Percentiles rank a stretch among this genome's conserved stretches.
phyloP scores from a whole-genome alignment of 371 early-diverging fungal species.

The Lichtheimia ornata region DNA sequence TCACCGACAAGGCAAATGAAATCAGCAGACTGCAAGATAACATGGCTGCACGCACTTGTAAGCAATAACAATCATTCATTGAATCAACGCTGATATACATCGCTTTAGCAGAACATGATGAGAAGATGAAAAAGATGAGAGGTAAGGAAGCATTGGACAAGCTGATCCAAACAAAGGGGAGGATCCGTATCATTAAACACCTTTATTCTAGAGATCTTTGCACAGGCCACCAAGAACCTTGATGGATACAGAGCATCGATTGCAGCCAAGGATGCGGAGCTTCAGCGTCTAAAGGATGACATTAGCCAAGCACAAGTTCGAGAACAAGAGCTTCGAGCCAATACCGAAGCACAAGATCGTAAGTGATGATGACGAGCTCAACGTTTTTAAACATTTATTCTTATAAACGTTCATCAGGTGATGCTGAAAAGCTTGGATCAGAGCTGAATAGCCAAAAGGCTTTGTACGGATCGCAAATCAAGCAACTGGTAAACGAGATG shows the following conservation, averaged over 20 bases:
- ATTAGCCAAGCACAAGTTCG: constrained; percentile 41
- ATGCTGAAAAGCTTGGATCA: constrained; percentile 42
- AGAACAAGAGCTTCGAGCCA: constrained; percentile 32
- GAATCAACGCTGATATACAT: background rate
- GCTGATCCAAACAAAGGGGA: too few relatives aligned
- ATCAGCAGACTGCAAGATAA: constrained; percentile 30
- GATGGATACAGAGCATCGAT: constrained; percentile 62
- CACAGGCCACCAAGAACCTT: constrained; percentile 61
- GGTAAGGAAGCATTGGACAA: too few relatives aligned
- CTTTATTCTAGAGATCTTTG: constrained; percentile 49
- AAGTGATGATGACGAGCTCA: constrained; percentile 11
- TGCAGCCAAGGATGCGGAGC: constrained; percentile 52
- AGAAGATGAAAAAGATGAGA: constrained; percentile 49
- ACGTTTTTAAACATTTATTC: background rate
- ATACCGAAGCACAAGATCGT: constrained; percentile 43
- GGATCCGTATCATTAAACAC: background rate
- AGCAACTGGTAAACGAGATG: constrained; percentile 42
- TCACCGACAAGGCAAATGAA: constrained; percentile 32
- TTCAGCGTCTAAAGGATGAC: constrained; percentile 39
- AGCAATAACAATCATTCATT: background rate
- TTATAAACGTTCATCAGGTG: constrained; percentile 28
- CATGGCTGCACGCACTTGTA: constrained; percentile 33
- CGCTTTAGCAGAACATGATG: constrained; percentile 40
- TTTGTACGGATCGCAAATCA: constrained; percentile 43
- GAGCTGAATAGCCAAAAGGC: constrained; percentile 48